Percentiles rank a stretch among this genome's conserved stretches.
These are phyloP conservation scores for Beauveria asiatica DNA, from an alignment of 2,329 filamentous ascomycete species.

Conservation along the genomic window DNA sequence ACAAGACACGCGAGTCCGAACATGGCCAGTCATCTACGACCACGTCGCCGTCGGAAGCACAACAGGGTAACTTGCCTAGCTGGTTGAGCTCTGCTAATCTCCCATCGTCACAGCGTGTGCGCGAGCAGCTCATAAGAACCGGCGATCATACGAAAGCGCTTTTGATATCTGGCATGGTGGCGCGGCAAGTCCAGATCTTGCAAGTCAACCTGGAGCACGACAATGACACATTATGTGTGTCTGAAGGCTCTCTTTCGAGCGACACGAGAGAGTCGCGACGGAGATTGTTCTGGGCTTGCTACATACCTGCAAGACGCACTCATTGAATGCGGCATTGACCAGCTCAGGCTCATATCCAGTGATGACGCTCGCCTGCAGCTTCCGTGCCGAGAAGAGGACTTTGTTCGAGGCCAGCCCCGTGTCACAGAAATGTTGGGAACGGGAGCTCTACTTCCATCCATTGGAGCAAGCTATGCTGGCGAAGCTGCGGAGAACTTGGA, in stretches of 20 bases:
- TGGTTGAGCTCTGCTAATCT: not conserved
- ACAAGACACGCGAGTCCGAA: not conserved
- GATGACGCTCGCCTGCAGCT: slow-evolving; percentile 6
- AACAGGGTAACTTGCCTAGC: not conserved
- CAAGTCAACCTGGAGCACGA: slow-evolving; percentile 11
- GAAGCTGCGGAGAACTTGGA: not conserved
- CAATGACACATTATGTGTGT: not conserved
- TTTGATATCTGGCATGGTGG: slow-evolving; percentile 7
- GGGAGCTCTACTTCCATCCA: not conserved
- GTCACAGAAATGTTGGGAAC: not conserved
- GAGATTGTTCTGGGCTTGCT: slow-evolving; percentile 8
- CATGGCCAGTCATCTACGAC: not conserved
- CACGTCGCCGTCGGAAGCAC: not conserved
- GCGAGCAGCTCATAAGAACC: not conserved
- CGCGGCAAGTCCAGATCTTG: slow-evolving; percentile 9
- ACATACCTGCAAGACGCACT: slow-evolving; percentile 9
- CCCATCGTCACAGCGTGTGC: slow-evolving; percentile 1
- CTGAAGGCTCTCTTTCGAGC: not conserved
- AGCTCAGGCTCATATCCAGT: slow-evolving; percentile 5
- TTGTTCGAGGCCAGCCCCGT: slow-evolving; percentile 1
- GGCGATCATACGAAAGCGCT: slow-evolving; percentile 9
- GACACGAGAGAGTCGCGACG: slow-evolving; percentile 2
- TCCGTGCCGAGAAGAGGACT: slow-evolving; percentile 7
- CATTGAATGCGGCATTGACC: slow-evolving; percentile 11
- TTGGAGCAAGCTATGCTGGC: not conserved